Conservation (phyloP, 495 filamentous ascomycete genomes). For the Articulospora tetracladia region DNA sequence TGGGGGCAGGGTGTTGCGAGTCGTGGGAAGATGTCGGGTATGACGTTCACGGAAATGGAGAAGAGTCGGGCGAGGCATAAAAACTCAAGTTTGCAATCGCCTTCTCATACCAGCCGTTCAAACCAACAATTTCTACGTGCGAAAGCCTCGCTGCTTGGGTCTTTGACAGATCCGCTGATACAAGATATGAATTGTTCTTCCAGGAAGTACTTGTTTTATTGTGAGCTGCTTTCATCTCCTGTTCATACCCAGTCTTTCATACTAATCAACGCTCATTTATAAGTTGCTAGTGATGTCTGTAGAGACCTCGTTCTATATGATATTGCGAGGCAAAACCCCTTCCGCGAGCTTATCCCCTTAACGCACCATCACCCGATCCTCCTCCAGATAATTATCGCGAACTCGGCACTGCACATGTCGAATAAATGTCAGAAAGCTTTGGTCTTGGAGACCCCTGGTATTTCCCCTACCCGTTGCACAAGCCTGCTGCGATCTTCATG, state of each 20-base stretch:
- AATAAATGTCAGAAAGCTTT: not conserved
- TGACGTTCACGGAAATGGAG: not conserved
- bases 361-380: not conserved
- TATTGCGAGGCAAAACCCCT: not conserved
- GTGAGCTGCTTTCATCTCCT: not conserved
- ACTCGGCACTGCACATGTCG: conserved; percentile 1
- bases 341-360: conserved; percentile 1
- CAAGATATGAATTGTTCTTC: not conserved
- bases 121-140: not conserved
- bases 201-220: not conserved
- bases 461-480: not conserved
- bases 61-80: not conserved
- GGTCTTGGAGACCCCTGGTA: not conserved
- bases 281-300: conserved; percentile 4
- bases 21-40: conserved; percentile 5
- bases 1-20: conserved; percentile 7
- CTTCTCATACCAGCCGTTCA: not conserved
- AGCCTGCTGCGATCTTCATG: not conserved
- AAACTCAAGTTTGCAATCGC: not conserved
- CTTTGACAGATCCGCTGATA: not conserved
- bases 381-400: conserved; percentile 1
- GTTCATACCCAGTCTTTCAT: not conserved
- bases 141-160: not conserved
- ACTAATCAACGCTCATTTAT: not conserved
- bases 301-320: conserved; percentile 2